phyloP scores from a whole-genome alignment of 768 basidiomycete species.

The Naganishia vishniacii region DNA sequence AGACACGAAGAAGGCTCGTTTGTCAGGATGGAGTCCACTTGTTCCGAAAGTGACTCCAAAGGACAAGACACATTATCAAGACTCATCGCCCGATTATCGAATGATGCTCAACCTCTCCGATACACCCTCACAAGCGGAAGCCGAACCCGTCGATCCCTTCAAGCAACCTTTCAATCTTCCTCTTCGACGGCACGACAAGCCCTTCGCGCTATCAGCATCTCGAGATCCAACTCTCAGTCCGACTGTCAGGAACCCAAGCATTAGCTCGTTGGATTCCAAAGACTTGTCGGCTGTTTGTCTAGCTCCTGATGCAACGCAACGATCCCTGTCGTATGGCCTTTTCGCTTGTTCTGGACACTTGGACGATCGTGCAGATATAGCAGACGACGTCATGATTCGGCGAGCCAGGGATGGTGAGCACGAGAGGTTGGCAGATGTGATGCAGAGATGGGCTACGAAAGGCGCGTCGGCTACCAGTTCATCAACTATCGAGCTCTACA shows the following conservation, averaged over 20 bases:
- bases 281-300: constrained; percentile 4
- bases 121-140: not conserved
- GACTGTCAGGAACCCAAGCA: constrained; percentile 6
- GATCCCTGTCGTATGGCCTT: not conserved
- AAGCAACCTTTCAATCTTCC: not conserved
- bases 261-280: constrained; percentile 5
- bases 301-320: not conserved
- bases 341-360: not conserved
- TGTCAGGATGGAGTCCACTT: not conserved
- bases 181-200: not conserved
- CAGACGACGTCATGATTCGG: not conserved
- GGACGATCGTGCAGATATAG: not conserved
- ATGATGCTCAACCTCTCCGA: constrained; percentile 11
- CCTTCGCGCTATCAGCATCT: not conserved
- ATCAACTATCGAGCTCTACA: not conserved
- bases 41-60: not conserved
- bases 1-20: not conserved
- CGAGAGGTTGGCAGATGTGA: constrained; percentile 1
- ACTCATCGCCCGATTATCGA: constrained; percentile 10
- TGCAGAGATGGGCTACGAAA: not conserved
- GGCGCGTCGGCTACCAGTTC: not conserved
- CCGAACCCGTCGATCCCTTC: not conserved
- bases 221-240: not conserved
- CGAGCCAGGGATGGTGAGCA: not conserved
- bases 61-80: not conserved